Conservation (phyloP, 306 rosid genomes). For the Corylus americana region DNA sequence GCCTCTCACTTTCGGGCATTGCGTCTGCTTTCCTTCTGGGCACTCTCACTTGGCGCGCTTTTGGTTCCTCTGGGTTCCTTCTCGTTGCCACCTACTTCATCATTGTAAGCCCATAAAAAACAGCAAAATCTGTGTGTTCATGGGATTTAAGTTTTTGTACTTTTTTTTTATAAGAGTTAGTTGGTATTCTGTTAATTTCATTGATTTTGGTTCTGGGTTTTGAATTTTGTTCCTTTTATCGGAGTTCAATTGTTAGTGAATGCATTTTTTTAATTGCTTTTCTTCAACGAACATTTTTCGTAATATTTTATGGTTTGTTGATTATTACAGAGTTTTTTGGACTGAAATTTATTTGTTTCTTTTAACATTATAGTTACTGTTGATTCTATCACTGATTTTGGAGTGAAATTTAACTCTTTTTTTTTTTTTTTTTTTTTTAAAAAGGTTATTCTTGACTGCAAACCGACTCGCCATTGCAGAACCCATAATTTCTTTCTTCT, state of each 20-base stretch:
- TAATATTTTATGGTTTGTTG: too few relatives aligned
- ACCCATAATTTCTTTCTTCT: too few relatives aligned
- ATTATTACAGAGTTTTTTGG: too few relatives aligned
- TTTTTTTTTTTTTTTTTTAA: too few relatives aligned
- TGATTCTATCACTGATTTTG: too few relatives aligned
- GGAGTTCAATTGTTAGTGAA: not conserved
- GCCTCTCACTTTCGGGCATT: slow-evolving; percentile 79
- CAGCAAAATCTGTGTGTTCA: not conserved
- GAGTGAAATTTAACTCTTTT: too few relatives aligned
- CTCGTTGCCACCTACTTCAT: slow-evolving; percentile 87
- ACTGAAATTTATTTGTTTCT: too few relatives aligned
- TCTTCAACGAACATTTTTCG: too few relatives aligned
- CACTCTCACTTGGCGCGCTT: slow-evolving; percentile 97
- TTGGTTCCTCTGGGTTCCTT: slow-evolving; percentile 82
- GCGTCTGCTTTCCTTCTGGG: slow-evolving; percentile 89
- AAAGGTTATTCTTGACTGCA: not conserved
- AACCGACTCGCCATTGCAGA: not conserved
- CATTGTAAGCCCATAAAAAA: slow-evolving; percentile 38
- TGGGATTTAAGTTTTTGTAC: not conserved
- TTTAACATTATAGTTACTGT: too few relatives aligned
- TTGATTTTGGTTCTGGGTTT: not conserved
- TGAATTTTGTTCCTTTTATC: not conserved
- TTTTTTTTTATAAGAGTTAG: not conserved
- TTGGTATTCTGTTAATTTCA: not conserved
- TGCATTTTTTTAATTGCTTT: not conserved